Conservation (phyloP, 352 stramenopile species). For the Globisporangium canariense region DNA sequence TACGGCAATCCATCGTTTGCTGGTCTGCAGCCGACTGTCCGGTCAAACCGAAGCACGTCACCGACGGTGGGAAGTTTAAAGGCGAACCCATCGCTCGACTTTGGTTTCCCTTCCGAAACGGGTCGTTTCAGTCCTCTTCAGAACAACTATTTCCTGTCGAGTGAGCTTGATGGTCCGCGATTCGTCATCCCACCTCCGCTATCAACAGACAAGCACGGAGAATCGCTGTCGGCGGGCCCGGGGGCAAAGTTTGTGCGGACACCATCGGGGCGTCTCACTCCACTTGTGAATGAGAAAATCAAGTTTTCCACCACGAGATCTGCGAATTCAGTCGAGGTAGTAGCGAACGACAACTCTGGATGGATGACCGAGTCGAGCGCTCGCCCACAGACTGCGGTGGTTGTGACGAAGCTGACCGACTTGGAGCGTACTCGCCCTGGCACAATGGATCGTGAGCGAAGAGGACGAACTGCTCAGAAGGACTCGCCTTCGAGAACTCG, state of each 20-base stretch:
- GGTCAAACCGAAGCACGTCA: conserved; percentile 9
- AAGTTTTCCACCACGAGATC: conserved; percentile 32
- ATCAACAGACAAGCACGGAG: conserved; percentile 26
- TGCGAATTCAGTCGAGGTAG: conserved; percentile 10
- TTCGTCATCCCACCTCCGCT: conserved; percentile 58
- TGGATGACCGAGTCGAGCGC: conserved; percentile 7
- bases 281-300: conserved; percentile 34
- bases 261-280: conserved; percentile 32
- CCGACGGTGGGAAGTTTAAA: not conserved
- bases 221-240: conserved; percentile 8
- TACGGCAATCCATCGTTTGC: conserved; percentile 36
- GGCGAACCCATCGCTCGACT: conserved; percentile 5
- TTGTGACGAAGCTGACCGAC: conserved; percentile 35
- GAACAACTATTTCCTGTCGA: conserved; percentile 40
- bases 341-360: not conserved
- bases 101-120: conserved; percentile 12
- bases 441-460: conserved; percentile 4
- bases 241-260: conserved; percentile 28
- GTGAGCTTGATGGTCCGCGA: conserved; percentile 24
- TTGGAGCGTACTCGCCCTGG: conserved; percentile 8
- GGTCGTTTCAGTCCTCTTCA: conserved; percentile 33
- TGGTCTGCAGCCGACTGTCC: conserved; percentile 14
- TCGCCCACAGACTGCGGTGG: conserved; percentile 32
- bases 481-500: not conserved
- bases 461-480: not conserved